Conservation (phyloP, 495 filamentous ascomycete genomes). For the Penicillium macrosclerotiorum region DNA sequence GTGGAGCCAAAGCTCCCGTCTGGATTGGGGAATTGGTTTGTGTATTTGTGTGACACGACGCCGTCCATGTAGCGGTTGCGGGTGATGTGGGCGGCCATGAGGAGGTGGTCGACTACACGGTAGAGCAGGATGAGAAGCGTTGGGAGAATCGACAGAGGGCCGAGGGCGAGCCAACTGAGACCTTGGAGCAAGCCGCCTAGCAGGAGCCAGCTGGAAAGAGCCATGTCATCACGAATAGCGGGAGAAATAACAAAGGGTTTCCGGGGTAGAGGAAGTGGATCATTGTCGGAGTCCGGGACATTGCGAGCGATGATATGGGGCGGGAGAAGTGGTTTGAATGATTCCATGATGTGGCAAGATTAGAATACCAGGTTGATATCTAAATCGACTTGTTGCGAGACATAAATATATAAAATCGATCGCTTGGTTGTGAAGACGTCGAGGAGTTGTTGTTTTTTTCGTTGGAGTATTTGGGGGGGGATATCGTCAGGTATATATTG, state of each 20-base stretch:
- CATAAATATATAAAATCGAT: too few species aligned
- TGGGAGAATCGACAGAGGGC: conserved; percentile 20
- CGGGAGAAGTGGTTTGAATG: neutral
- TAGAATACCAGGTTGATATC: neutral
- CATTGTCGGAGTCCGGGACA: neutral
- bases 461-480: too few species aligned
- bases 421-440: too few species aligned
- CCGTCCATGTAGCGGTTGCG: conserved; percentile 35
- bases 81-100: conserved; percentile 26
- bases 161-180: neutral
- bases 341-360: neutral
- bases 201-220: conserved; percentile 1
- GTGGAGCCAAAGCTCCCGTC: conserved; percentile 30
- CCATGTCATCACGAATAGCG: neutral
- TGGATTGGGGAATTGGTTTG: conserved; percentile 32
- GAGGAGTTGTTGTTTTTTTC: too few species aligned
- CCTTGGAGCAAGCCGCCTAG: neutral
- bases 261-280: neutral
- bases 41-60: conserved; percentile 31
- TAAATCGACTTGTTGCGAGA: too few species aligned
- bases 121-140: conserved; percentile 30
- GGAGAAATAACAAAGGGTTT: neutral
- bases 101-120: conserved; percentile 16
- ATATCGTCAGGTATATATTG: too few species aligned
- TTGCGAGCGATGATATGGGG: neutral